Base-by-base conservation (phyloP, 2,329 filamentous ascomycete genomes). In the Aspergillus cejpii region DNA sequence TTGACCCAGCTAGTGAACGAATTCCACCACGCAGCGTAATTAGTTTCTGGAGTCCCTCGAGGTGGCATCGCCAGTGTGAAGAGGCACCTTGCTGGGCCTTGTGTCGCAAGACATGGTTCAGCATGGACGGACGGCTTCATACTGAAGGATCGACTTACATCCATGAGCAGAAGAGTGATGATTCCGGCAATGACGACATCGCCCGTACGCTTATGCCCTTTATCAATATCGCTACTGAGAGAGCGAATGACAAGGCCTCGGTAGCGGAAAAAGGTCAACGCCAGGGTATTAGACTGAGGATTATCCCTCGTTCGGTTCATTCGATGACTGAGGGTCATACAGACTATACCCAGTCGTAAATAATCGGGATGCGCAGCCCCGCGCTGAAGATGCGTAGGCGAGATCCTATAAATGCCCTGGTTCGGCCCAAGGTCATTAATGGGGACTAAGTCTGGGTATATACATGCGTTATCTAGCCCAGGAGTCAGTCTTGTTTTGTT, bases 11-110 rank as follows among this genome's bases (percentile, higher is more conserved):
- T 5, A 64, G 17, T 6, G 43, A 21, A 14, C 43, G 44, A 15
- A 68, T 50, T 15, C 67, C 65, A 12, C 67, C 65, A 10, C 63
- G 63, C 5, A 67, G 47, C 14, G 43, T 43, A 10, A 69, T 58
- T 5, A 70, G 37, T 44, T 44, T 61, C 23, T 60, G 52, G 21
- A 62, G 47, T 12, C 60, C 67, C 12, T 67, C 56, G 3, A 69
- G 28, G 40, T 70, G 67, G 10, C 51, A 60, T 34, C 62, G 59
- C 66, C 66, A 70, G 45, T 61, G 54, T 6, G 50, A 47, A 3
- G 59, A 59, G 6, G 51, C 44, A 19, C 61, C 58, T 43, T 69
- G 57, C 31, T 63, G 57, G 23, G 53, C 43, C 64, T 67, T 41
- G 37, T 26, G 5, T 36, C 10, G 21, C 24, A 48, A 33, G 6